Evolutionary conservation across 345 rosid species (phyloP).

Genomic region (rapeseed (Brassica napus)): DNA sequence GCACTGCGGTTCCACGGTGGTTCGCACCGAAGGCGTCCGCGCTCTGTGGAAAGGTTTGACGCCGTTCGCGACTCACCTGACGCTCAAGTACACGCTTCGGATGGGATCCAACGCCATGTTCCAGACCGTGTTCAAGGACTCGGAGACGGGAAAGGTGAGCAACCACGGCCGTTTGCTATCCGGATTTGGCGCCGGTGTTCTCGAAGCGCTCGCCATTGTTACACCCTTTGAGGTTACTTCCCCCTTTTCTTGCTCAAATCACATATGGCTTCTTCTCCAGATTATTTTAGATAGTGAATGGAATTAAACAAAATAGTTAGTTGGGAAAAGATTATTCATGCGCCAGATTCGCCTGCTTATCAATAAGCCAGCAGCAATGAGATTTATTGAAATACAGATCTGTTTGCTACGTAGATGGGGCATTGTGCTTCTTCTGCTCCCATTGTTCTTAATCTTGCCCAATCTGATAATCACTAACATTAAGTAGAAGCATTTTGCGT

Average conservation of each 20-base stretch:
- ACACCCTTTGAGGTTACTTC: conserved; percentile 84
- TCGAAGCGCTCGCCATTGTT: conserved; percentile 88
- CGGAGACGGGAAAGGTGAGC: conserved; percentile 67
- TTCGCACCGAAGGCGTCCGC: conserved; percentile 68
- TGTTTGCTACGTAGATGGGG: conserved; percentile 1
- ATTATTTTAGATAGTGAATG: neutral
- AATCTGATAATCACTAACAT: neutral
- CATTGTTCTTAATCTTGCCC: neutral
- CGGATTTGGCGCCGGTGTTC: conserved; percentile 96
- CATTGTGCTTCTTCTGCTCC: neutral
- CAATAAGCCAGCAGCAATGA: neutral
- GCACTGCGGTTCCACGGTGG: conserved; percentile 78
- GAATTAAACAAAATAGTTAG: neutral
- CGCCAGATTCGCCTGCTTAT: neutral
- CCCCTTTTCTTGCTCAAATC: neutral
- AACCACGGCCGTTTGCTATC: conserved; percentile 60
- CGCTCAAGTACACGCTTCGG: conserved; percentile 81
- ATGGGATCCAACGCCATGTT: conserved; percentile 92
- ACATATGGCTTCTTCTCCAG: neutral
- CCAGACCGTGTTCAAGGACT: conserved; percentile 77
- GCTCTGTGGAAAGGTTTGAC: conserved; percentile 96
- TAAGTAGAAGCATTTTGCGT: neutral
- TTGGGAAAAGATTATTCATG: neutral
- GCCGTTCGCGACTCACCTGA: conserved; percentile 93
- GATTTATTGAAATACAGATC: neutral